Percentiles rank a stretch among this genome's conserved stretches.
Evolutionary conservation across 495 filamentous ascomycete genomes (phyloP).

Genomic region (Xylaria flabelliformis): DNA sequence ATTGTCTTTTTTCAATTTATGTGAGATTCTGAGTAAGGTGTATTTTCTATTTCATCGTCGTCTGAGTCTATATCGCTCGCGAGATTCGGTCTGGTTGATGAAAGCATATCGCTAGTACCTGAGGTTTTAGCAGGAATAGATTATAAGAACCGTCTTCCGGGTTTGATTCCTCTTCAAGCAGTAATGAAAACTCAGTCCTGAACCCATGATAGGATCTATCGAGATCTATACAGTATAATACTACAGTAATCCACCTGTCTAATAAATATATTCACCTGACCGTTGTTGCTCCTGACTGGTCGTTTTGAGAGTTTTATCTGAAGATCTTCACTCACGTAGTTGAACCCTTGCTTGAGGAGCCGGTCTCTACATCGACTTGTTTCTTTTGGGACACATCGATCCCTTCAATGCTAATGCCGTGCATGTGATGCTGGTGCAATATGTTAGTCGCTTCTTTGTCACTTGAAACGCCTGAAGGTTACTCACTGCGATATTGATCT

Average conservation of each 20-base stretch:
- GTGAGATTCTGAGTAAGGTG: background rate
- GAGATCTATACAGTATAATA: background rate
- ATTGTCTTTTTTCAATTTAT: background rate
- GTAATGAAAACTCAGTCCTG: background rate
- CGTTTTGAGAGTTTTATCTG: background rate
- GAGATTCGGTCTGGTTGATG: background rate
- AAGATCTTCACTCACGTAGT: background rate
- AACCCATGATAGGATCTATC: background rate
- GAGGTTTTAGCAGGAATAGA: background rate
- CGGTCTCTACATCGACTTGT: conserved; percentile 34
- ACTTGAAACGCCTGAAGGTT: background rate
- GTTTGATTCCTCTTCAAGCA: background rate
- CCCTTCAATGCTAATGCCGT: conserved; percentile 32
- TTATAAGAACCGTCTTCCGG: background rate
- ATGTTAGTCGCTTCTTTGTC: conserved; percentile 25
- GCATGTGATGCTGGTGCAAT: conserved; percentile 36
- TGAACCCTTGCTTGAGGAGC: conserved; percentile 29
- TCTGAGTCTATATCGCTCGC: background rate
- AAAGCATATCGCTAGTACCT: background rate
- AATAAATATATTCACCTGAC: background rate
- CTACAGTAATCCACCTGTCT: background rate
- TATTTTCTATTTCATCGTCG: background rate
- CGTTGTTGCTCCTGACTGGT: background rate
- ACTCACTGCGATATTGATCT: conserved; percentile 65
- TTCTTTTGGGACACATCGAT: conserved; percentile 26